These are phyloP conservation scores for Suillus brevipes DNA, from an alignment of 768 basidiomycete species.

Conservation along the genomic window DNA sequence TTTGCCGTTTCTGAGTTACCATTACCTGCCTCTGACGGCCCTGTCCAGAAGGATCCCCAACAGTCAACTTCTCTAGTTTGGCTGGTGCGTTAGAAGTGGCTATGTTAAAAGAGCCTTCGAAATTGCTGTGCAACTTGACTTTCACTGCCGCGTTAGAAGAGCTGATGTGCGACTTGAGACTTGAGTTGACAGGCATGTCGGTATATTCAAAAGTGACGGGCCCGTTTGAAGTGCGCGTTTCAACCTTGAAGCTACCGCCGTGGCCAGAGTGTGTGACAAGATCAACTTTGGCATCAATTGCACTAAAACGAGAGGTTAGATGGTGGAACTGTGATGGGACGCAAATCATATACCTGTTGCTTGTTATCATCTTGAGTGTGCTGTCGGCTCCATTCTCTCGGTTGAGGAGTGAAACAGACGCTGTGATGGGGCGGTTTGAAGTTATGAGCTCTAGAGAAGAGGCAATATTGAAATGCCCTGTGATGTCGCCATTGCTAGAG, in stretches of 20 bases:
- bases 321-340: background rate
- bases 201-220: slow-evolving; percentile 29
- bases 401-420: slow-evolving; percentile 39
- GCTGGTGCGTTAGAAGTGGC: slow-evolving; percentile 23
- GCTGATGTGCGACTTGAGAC: slow-evolving; percentile 29
- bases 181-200: slow-evolving; percentile 37
- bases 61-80: slow-evolving; percentile 13
- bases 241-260: slow-evolving; percentile 36
- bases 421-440: slow-evolving; percentile 42
- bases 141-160: slow-evolving; percentile 30
- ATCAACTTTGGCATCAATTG: slow-evolving; percentile 31
- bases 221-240: slow-evolving; percentile 30
- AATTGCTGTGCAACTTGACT: slow-evolving; percentile 36
- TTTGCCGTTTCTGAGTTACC: slow-evolving; percentile 13
- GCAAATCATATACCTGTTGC: slow-evolving; percentile 36
- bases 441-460: slow-evolving; percentile 36
- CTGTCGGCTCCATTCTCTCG: slow-evolving; percentile 24
- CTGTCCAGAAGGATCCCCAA: slow-evolving; percentile 36
- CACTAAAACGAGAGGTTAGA: slow-evolving; percentile 25
- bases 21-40: slow-evolving; percentile 34
- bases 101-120: slow-evolving; percentile 43
- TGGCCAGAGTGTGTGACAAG: slow-evolving; percentile 32
- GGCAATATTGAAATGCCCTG: slow-evolving; percentile 41
- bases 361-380: slow-evolving; percentile 35
- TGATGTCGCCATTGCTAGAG: slow-evolving; percentile 48